A percentile compares a stretch with the other conserved stretches of the same genome.
phyloP scores from a whole-genome alignment of 1,284 basidiomycete genomes.

The Cryptococcus hybrid region DNA sequence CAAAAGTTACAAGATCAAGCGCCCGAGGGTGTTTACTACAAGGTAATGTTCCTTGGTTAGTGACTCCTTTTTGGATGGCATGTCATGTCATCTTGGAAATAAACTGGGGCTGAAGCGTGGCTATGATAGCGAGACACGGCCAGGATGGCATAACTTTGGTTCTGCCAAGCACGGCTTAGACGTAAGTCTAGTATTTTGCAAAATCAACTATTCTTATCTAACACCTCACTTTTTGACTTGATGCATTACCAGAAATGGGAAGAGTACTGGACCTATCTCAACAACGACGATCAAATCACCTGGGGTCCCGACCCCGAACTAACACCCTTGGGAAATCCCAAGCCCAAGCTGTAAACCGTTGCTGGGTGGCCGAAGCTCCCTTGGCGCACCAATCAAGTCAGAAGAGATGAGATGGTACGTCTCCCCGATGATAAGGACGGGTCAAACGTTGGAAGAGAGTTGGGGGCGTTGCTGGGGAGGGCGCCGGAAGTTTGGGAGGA shows the following conservation, averaged over 20 bases:
- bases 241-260: constrained; percentile 47
- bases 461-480: constrained; percentile 51
- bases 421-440: constrained; percentile 70
- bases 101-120: neutral
- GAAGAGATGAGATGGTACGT: constrained; percentile 57
- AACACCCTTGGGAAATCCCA: constrained; percentile 63
- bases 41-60: constrained; percentile 47
- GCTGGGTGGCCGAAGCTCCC: constrained; percentile 61
- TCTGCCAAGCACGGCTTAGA: constrained; percentile 66
- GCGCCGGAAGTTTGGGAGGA: constrained; percentile 46
- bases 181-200: constrained; percentile 41
- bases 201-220: neutral
- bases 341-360: constrained; percentile 56
- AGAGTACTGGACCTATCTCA: constrained; percentile 63
- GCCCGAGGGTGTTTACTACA: constrained; percentile 39
- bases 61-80: neutral
- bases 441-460: neutral
- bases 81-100: neutral
- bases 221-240: neutral
- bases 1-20: constrained; percentile 35
- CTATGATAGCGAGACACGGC: constrained; percentile 38
- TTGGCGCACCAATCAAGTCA: constrained; percentile 60
- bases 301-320: constrained; percentile 83
- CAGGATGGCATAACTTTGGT: constrained; percentile 56
- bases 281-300: constrained; percentile 66